These are phyloP conservation scores for Colletotrichum sp. DNA, from an alignment of 2,329 filamentous ascomycete species.

Conservation along the genomic window DNA sequence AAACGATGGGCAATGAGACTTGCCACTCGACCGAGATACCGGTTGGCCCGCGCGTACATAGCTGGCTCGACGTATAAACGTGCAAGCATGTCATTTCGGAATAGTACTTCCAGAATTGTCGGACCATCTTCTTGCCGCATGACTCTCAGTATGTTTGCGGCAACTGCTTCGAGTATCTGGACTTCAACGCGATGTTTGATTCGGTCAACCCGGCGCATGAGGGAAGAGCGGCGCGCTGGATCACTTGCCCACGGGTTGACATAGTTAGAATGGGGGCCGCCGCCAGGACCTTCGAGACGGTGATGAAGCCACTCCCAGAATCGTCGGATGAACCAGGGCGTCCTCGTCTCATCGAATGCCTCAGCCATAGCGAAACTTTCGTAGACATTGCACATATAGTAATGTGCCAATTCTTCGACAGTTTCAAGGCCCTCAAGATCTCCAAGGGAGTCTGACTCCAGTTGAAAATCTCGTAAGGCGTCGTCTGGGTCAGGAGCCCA, in stretches of 20 bases:
- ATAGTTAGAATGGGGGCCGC: neutral
- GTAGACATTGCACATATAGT: neutral
- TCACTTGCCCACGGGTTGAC: neutral
- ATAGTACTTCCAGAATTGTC: constrained; percentile 31
- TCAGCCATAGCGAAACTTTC: neutral
- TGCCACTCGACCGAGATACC: neutral
- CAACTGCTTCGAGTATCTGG: neutral
- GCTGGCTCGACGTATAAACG: constrained; percentile 29
- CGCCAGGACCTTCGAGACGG: neutral
- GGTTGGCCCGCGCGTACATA: constrained; percentile 7
- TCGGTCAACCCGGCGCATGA: neutral
- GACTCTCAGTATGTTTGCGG: neutral
- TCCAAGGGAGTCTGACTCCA: neutral
- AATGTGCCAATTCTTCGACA: neutral
- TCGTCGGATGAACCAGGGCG: neutral
- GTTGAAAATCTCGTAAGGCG: neutral
- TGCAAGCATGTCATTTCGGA: constrained; percentile 31
- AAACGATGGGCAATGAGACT: neutral
- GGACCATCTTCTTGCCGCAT: neutral
- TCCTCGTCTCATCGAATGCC: neutral
- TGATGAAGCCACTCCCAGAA: neutral
- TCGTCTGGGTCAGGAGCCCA: neutral
- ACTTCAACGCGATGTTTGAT: neutral
- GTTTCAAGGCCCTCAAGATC: neutral
- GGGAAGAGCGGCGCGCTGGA: neutral